Evolutionary conservation across 169 alveolate genomes (phyloP).

Genomic region (Babesia ovata): DNA sequence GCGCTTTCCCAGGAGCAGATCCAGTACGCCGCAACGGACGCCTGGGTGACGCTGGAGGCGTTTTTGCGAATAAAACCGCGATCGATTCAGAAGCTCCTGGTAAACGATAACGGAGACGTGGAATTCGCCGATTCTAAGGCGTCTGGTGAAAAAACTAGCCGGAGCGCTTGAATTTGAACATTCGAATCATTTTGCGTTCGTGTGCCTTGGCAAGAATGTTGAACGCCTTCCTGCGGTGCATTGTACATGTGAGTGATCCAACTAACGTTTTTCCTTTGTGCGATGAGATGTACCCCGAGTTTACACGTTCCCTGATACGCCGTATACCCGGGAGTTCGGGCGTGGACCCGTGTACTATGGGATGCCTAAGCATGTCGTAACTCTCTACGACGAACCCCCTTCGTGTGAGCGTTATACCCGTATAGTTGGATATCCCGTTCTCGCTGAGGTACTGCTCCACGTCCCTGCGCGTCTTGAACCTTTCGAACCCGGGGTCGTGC

Average conservation of each 20-base stretch:
- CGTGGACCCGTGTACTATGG: constrained; percentile 28
- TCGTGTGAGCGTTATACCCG: constrained; percentile 35
- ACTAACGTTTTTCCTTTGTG: constrained; percentile 15
- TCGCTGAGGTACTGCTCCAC: constrained; percentile 47
- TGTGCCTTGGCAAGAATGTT: constrained; percentile 35
- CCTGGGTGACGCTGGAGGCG: constrained; percentile 62
- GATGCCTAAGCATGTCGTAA: constrained; percentile 27
- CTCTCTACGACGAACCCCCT: constrained; percentile 59
- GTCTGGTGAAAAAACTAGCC: not conserved
- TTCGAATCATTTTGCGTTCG: constrained; percentile 38
- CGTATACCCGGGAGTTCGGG: constrained; percentile 10
- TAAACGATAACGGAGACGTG: constrained; percentile 52
- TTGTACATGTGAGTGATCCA: not conserved
- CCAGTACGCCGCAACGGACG: constrained; percentile 69
- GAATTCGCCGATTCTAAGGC: constrained; percentile 6
- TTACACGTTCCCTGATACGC: constrained; percentile 17
- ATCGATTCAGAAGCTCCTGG: constrained; percentile 21
- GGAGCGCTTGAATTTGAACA: constrained; percentile 7
- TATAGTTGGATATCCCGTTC: constrained; percentile 35
- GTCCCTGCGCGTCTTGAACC: constrained; percentile 48
- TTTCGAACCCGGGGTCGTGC: constrained; percentile 57
- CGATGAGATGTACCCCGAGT: constrained; percentile 38
- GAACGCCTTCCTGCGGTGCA: constrained; percentile 35
- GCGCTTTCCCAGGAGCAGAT: constrained; percentile 40
- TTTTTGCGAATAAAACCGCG: constrained; percentile 33